These are phyloP conservation scores for Mollisiaceae sp. DNA, from an alignment of 2,329 filamentous ascomycete species.

Conservation along the genomic window DNA sequence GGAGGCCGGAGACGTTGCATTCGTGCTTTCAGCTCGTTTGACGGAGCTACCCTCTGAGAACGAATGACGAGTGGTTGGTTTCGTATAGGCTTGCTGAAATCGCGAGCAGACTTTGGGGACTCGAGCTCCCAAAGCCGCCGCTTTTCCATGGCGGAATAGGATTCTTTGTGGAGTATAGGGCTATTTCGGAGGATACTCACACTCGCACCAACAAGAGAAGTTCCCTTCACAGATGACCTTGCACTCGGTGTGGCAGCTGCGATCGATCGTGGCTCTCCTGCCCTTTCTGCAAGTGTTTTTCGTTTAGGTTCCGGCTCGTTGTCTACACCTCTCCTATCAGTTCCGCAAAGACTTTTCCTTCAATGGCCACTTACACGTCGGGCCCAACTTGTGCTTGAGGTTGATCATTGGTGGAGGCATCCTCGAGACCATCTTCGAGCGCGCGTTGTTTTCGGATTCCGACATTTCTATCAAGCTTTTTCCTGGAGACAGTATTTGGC, in stretches of 20 bases:
- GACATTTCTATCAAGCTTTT: constrained; percentile 57
- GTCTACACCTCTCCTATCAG: constrained; percentile 46
- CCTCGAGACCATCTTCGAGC: constrained; percentile 51
- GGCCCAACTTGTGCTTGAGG: constrained; percentile 54
- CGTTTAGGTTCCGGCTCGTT: constrained; percentile 63
- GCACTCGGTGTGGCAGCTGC: constrained; percentile 48
- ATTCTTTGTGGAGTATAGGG: background rate
- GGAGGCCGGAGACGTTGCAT: constrained; percentile 2
- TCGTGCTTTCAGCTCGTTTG: background rate
- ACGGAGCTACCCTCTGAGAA: background rate
- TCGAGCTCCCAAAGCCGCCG: constrained; percentile 5
- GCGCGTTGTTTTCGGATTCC: constrained; percentile 65
- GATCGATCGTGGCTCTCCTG: constrained; percentile 54
- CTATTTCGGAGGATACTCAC: constrained; percentile 28
- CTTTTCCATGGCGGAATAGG: constrained; percentile 7
- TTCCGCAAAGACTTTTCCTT: background rate
- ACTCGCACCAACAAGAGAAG: constrained; percentile 34
- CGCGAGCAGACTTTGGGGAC: constrained; percentile 9
- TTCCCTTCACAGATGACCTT: constrained; percentile 45
- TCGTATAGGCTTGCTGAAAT: background rate
- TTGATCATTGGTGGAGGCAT: constrained; percentile 46
- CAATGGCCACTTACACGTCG: constrained; percentile 23
- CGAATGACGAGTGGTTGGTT: background rate
- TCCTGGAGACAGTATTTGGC: constrained; percentile 38
- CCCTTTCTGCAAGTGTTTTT: constrained; percentile 61